These are phyloP conservation scores for Neodidymelliopsis sp. DNA, from an alignment of 2,329 filamentous ascomycete genomes.

Conservation along the genomic window DNA sequence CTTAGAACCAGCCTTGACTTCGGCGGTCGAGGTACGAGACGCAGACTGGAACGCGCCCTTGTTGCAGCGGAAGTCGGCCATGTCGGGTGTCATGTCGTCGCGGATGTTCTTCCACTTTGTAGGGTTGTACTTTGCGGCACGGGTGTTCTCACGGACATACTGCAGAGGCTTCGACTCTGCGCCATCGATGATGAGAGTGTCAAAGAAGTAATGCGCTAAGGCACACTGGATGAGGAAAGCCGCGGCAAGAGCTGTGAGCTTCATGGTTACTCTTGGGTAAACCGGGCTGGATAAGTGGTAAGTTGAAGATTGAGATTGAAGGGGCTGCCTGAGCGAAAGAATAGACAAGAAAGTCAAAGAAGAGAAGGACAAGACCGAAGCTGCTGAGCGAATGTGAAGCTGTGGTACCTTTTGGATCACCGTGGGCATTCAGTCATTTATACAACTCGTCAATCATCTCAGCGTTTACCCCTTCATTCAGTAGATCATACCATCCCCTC, in stretches of 20 bases:
- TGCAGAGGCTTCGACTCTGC: constrained; percentile 24
- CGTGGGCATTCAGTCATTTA: neutral
- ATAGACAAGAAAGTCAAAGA: neutral
- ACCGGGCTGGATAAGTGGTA: neutral
- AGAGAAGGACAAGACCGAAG: constrained; percentile 1
- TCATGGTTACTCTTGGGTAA: constrained; percentile 23
- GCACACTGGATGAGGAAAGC: constrained; percentile 23
- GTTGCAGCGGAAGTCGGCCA: constrained; percentile 39
- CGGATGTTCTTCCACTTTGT: constrained; percentile 32
- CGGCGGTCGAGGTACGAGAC: constrained; percentile 14
- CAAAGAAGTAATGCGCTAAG: constrained; percentile 39
- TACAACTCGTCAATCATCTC: neutral
- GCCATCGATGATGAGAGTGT: constrained; percentile 28
- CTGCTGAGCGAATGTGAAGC: constrained; percentile 4
- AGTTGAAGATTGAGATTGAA: neutral
- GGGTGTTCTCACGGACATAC: constrained; percentile 37
- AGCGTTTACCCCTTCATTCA: too few relatives aligned
- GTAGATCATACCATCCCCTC: neutral
- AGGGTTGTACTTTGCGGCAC: constrained; percentile 31
- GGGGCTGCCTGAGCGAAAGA: constrained; percentile 1
- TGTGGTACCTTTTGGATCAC: neutral
- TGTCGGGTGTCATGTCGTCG: constrained; percentile 30
- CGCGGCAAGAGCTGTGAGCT: constrained; percentile 28
- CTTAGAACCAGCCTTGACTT: constrained; percentile 27
- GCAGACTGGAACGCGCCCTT: constrained; percentile 28